Evolutionary conservation across 345 rosid species (phyloP).

Genomic region (Noccaea caerulescens): DNA sequence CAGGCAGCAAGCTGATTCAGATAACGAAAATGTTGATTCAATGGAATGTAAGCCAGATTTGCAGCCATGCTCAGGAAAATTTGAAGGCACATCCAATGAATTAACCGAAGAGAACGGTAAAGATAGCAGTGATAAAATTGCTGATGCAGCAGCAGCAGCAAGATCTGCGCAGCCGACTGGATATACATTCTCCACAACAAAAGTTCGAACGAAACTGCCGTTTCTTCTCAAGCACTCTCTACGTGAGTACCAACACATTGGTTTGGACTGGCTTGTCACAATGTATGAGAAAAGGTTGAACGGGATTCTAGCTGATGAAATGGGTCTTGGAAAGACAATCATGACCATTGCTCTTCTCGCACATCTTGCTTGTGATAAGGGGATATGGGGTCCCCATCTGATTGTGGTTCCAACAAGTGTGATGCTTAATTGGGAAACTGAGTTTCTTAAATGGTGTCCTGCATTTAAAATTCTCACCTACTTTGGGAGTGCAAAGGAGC

Average conservation of each 20-base stretch:
- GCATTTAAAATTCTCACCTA: constrained; percentile 98
- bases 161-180: constrained; percentile 99
- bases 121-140: constrained; percentile 71
- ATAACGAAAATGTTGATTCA: constrained; percentile 49
- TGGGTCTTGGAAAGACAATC: constrained; percentile 99
- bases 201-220: constrained; percentile 95
- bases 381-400: constrained; percentile 99
- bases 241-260: constrained; percentile 99
- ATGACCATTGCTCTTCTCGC: constrained; percentile 99
- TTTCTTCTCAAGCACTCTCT: constrained; percentile 96
- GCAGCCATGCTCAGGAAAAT: constrained; percentile 47
- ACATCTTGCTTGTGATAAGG: constrained; percentile 97
- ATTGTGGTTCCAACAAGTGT: constrained; percentile 99
- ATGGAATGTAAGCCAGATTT: constrained; percentile 43
- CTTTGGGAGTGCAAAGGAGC: constrained; percentile 99
- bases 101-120: constrained; percentile 47
- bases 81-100: constrained; percentile 46
- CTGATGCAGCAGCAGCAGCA: constrained; percentile 99
- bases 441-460: constrained; percentile 99
- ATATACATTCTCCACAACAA: constrained; percentile 90
- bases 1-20: constrained; percentile 49
- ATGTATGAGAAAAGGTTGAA: constrained; percentile 98
- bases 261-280: constrained; percentile 99
- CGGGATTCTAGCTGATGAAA: constrained; percentile 99
- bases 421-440: constrained; percentile 99